Conservation (phyloP, 106 monocot genomes). For the Phalaenopsis equestris region DNA sequence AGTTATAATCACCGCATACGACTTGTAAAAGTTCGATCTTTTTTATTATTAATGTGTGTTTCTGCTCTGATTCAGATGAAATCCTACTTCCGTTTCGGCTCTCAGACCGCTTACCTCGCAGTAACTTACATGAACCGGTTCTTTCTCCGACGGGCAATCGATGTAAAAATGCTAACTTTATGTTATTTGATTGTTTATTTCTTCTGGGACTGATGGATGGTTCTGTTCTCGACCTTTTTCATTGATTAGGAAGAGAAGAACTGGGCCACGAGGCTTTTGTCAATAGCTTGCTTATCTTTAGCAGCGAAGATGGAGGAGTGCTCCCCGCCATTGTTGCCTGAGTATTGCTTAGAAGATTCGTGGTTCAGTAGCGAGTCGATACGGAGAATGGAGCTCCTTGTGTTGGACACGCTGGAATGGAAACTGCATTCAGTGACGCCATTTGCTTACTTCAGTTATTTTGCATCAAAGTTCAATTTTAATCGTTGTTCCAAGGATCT, state of each 20-base stretch:
- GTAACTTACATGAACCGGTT: slow-evolving; percentile 30
- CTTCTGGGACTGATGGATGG: not conserved
- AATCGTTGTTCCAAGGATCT: slow-evolving; percentile 16
- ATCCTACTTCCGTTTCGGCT: slow-evolving; percentile 34
- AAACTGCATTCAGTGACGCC: slow-evolving; percentile 69
- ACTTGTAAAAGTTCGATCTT: not conserved
- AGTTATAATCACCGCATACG: not conserved
- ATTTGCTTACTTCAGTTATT: slow-evolving; percentile 49
- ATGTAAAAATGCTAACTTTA: slow-evolving; percentile 5
- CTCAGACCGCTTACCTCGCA: slow-evolving; percentile 27
- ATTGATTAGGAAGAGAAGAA: slow-evolving; percentile 26
- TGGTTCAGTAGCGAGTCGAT: slow-evolving; percentile 34
- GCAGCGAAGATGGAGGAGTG: slow-evolving; percentile 85
- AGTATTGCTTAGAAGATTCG: slow-evolving; percentile 29
- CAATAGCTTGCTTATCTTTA: slow-evolving; percentile 53
- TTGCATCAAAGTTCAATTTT: slow-evolving; percentile 37
- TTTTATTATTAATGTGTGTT: not conserved
- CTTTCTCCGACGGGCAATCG: slow-evolving; percentile 14
- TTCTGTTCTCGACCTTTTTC: not conserved
- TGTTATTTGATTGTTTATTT: not conserved
- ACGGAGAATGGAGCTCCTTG: slow-evolving; percentile 72
- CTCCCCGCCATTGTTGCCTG: slow-evolving; percentile 34
- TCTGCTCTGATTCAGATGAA: slow-evolving; percentile 29
- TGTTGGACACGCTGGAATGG: slow-evolving; percentile 68
- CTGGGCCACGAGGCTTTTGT: slow-evolving; percentile 50